Evolutionary conservation across 495 filamentous ascomycete genomes (phyloP), one percentile per base, ranked within the genome.

Genomic region (Cercophora samala): DNA sequence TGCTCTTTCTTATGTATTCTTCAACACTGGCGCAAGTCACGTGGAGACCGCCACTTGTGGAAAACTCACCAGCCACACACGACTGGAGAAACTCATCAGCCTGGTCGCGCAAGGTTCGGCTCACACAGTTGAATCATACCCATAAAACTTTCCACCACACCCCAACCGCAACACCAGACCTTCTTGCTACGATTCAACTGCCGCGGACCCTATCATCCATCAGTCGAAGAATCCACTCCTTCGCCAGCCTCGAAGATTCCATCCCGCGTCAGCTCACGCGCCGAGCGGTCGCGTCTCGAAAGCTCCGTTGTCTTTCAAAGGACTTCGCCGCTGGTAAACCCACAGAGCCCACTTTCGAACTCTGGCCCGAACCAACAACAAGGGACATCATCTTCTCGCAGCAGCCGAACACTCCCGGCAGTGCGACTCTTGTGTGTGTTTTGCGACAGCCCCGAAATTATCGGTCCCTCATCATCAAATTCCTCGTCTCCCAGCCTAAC

Each of bases 31-130:
- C 8, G 6, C 26, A 6, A 46, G 37, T 46, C 37, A 46, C 37
- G 37, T 46, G 37, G 11, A 46, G 11, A 13, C 37, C 37, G 37
- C 37, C 37, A 46, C 37, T 46, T 13, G 37, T 9, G 0, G 13
- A 46, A 46, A 8, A 46, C 9, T 46, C 37, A 46, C 69, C 68
- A 68, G 66, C 66, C 69, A 71, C 67, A 42, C 19, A 24, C n/a
- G n/a, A 46, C 24, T 17, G 26, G 29, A 29, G 32, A 22, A 15
- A 60, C 42, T 64, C 9, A 46, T 66, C 58, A 53, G 53, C 60
- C 58, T 54, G 24, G 63, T 56, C 60, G 60, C 60, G 60, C 60
- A 46, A 61, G 24, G 32, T 63, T 65, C 64, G 59, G 67, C 63
- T 66, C 37, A 46, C 64, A 63, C 63, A 59, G 24, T 23, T 61